phyloP scores from a whole-genome alignment of 2,329 filamentous ascomycete genomes.

The Alternaria solani region DNA sequence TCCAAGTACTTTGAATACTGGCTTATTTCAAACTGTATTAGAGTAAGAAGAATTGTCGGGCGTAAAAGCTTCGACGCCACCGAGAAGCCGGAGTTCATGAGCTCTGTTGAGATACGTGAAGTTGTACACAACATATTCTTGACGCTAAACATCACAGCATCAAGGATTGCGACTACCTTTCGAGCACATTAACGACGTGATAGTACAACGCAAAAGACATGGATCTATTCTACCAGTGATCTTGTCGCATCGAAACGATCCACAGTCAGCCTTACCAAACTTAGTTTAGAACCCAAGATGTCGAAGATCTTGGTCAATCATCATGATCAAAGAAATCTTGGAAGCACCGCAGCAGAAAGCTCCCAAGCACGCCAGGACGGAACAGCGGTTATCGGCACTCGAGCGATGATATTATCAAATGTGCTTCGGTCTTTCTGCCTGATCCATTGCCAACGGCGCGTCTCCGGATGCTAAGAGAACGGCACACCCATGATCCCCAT shows the following conservation, averaged over 20 bases:
- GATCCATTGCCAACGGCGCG: slow-evolving; percentile 19
- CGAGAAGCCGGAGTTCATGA: neutral
- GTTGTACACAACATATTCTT: neutral
- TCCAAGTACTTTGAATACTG: neutral
- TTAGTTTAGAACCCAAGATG: slow-evolving; percentile 2
- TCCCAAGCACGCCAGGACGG: slow-evolving; percentile 16
- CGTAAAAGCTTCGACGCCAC: neutral
- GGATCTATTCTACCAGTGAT: neutral
- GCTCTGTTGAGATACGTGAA: neutral
- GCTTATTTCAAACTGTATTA: neutral
- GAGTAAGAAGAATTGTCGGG: neutral
- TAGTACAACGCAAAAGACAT: neutral
- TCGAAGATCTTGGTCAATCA: slow-evolving; percentile 9
- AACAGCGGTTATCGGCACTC: slow-evolving; percentile 18
- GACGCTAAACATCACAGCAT: neutral
- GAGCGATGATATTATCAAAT: neutral
- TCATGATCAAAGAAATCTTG: slow-evolving; percentile 6
- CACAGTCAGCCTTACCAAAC: neutral
- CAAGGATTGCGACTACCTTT: neutral
- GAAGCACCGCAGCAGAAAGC: neutral
- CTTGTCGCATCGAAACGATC: slow-evolving; percentile 3
- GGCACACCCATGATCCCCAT: slow-evolving; percentile 20
- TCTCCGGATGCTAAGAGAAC: slow-evolving; percentile 20
- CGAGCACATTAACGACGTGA: neutral
- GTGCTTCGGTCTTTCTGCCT: neutral